A percentile compares a stretch with the other conserved stretches of the same genome.
Evolutionary conservation across 2,329 filamentous ascomycete species (phyloP).

Genomic region (Pseudogymnoascus sp.): DNA sequence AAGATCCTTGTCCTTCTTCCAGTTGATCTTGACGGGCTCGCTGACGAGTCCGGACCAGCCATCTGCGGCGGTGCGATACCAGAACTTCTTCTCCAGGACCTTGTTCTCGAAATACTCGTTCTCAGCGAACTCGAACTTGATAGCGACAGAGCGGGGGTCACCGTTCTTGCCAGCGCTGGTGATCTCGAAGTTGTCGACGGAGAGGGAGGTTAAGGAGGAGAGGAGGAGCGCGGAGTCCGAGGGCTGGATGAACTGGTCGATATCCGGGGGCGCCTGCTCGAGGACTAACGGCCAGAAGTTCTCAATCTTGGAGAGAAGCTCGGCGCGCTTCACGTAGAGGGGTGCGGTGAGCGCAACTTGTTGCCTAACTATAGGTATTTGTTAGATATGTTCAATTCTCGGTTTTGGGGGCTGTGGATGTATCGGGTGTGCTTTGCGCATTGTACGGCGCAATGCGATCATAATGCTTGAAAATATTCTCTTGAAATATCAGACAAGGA

Average conservation of each 20-base stretch:
- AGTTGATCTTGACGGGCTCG: constrained; percentile 79
- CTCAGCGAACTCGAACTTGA: constrained; percentile 69
- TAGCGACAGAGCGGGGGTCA: constrained; percentile 70
- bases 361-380: constrained; percentile 52
- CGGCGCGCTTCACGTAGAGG: constrained; percentile 69
- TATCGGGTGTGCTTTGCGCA: neutral
- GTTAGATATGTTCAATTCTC: constrained; percentile 14
- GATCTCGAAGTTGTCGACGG: constrained; percentile 75
- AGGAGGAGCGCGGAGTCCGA: constrained; percentile 68
- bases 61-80: constrained; percentile 63
- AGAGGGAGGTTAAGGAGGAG: constrained; percentile 56
- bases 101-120: constrained; percentile 78
- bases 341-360: constrained; percentile 59
- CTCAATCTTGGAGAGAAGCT: constrained; percentile 62
- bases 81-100: constrained; percentile 85
- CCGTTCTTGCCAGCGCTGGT: constrained; percentile 48
- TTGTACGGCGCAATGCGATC: neutral
- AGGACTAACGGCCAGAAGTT: constrained; percentile 95
- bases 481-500: neutral
- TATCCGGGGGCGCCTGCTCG: constrained; percentile 74
- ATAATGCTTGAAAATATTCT: neutral
- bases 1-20: constrained; percentile 79
- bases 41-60: constrained; percentile 72
- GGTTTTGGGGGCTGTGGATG: neutral
- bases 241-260: constrained; percentile 82